Conservation (phyloP, 805 yeast species). For the Ogataea chonburiensis region DNA sequence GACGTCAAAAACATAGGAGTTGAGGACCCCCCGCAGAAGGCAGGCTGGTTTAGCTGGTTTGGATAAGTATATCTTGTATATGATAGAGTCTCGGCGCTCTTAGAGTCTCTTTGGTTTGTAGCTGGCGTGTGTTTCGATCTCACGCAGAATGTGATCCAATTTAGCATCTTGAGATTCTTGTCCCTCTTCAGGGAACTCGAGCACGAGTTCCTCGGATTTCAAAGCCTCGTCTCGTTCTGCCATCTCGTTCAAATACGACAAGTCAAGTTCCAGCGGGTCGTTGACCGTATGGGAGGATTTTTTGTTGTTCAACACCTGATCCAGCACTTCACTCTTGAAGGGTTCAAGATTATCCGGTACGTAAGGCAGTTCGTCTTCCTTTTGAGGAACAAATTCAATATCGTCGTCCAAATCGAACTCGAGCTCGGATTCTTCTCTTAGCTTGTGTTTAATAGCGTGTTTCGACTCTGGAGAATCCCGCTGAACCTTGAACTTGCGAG, state of each 20-base stretch:
- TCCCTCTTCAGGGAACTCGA: constrained; percentile 28
- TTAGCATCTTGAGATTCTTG: constrained; percentile 22
- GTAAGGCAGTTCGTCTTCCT: constrained; percentile 39
- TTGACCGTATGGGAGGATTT: constrained; percentile 8
- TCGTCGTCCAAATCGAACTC: constrained; percentile 38
- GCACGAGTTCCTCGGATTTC: constrained; percentile 9
- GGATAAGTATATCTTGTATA: constrained; percentile 8
- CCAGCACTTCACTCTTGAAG: constrained; percentile 32
- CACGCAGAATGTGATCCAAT: constrained; percentile 21
- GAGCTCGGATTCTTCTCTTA: constrained; percentile 15
- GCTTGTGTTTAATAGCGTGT: constrained; percentile 22
- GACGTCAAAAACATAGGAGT: constrained; percentile 27
- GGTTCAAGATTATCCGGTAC: constrained; percentile 47
- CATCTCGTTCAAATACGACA: constrained; percentile 15
- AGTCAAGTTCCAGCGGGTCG: constrained; percentile 29
- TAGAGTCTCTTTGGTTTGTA: constrained; percentile 26
- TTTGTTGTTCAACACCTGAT: constrained; percentile 25
- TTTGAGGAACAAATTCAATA: constrained; percentile 48
- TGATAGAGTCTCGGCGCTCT: constrained; percentile 8
- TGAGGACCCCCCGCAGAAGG: constrained; percentile 28
- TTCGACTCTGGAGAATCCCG: constrained; percentile 30
- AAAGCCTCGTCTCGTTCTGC: constrained; percentile 3
- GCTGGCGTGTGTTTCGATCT: constrained; percentile 21
- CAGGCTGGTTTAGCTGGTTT: constrained; percentile 30
- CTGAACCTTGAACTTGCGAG: constrained; percentile 34